These are phyloP conservation scores for Marchantia paleacea DNA, from an alignment of 225 moss, liverwort and hornwort genomes.

Conservation along the genomic window DNA sequence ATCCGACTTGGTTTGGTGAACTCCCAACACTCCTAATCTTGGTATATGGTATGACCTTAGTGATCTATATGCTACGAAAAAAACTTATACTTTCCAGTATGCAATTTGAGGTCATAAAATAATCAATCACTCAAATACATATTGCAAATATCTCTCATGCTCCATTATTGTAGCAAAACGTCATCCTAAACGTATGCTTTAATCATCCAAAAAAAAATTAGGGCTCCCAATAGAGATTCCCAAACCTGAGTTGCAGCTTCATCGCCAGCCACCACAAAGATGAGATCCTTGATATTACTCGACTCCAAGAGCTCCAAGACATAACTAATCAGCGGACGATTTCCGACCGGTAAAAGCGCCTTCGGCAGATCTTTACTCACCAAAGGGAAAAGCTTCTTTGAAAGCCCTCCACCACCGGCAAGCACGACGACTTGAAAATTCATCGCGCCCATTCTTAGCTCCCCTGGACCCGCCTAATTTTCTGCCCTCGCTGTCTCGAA, in stretches of 20 bases:
- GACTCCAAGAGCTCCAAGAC: slow-evolving; percentile 84
- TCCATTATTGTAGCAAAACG: no score
- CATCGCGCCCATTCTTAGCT: slow-evolving; percentile 36
- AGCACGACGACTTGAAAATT: slow-evolving; percentile 91
- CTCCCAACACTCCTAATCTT: no score
- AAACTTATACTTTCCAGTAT: no score
- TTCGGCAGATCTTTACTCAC: slow-evolving; percentile 80
- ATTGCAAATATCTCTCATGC: no score
- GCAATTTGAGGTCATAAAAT: no score
- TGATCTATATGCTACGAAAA: no score
- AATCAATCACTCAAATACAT: no score
- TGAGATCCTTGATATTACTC: slow-evolving; percentile 79
- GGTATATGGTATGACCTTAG: no score
- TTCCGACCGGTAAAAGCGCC: slow-evolving; percentile 79
- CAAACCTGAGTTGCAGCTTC: slow-evolving; percentile 55
- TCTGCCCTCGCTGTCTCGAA: no score
- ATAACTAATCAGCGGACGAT: slow-evolving; percentile 82
- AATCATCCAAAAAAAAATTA: neutral
- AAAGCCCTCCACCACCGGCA: slow-evolving; percentile 73
- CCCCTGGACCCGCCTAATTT: neutral
- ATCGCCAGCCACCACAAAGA: slow-evolving; percentile 76
- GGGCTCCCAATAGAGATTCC: neutral
- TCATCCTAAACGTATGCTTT: no score
- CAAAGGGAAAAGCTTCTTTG: slow-evolving; percentile 77
- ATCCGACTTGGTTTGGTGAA: no score